These are phyloP conservation scores for Kodamaea fungicola DNA, from an alignment of 1,139 yeast species.

Conservation along the genomic window DNA sequence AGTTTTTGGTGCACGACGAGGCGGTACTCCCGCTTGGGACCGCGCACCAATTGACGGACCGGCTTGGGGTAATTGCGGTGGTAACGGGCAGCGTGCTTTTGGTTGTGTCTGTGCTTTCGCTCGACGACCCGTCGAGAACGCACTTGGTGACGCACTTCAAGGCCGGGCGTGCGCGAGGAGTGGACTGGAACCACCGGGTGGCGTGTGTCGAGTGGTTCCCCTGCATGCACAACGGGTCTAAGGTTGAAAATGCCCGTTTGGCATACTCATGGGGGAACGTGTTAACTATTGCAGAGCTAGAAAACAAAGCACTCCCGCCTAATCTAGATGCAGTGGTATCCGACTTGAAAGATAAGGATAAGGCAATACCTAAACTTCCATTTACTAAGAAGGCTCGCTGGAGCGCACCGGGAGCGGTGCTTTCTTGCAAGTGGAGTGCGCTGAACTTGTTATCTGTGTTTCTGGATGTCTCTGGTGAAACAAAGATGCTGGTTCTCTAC, in stretches of 20 bases:
- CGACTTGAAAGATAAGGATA: constrained; percentile 41
- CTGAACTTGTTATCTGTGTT: constrained; percentile 45
- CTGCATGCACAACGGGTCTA: constrained; percentile 18
- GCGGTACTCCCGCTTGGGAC: constrained; percentile 55
- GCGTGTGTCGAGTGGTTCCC: constrained; percentile 63
- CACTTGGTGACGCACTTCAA: constrained; percentile 51
- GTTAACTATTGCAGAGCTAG: constrained; percentile 53
- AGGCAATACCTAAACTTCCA: constrained; percentile 33
- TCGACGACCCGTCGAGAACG: constrained; percentile 25
- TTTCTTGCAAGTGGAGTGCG: constrained; percentile 60
- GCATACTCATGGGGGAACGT: constrained; percentile 68
- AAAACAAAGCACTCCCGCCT: constrained; percentile 26
- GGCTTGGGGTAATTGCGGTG: constrained; percentile 58
- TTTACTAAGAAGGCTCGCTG: constrained; percentile 46
- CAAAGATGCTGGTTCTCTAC: constrained; percentile 6
- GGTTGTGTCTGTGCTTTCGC: constrained; percentile 55
- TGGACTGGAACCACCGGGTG: constrained; percentile 18
- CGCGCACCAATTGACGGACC: constrained; percentile 48
- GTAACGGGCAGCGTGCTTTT: constrained; percentile 51
- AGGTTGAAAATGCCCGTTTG: constrained; percentile 41
- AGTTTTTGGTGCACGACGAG: constrained; percentile 24
- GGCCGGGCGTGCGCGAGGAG: constrained; percentile 40
- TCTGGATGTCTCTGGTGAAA: constrained; percentile 7
- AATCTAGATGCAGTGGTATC: constrained; percentile 26
- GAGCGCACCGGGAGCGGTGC: constrained; percentile 36